A percentile compares a stretch with the other conserved stretches of the same genome.
phyloP scores from a whole-genome alignment of 768 basidiomycete genomes.

The Stropharia rugosoannulata region DNA sequence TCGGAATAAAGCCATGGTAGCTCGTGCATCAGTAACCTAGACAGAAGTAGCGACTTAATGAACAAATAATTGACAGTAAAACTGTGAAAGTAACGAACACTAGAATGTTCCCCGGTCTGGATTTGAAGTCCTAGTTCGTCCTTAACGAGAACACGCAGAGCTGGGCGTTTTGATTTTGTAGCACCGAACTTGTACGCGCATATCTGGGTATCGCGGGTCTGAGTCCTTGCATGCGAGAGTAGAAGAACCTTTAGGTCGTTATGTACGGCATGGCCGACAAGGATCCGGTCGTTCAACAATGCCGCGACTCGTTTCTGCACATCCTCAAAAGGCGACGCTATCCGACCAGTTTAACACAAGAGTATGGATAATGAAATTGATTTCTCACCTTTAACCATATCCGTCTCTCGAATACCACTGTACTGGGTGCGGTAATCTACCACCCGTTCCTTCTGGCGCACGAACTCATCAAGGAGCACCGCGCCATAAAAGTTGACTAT shows the following conservation, averaged over 20 bases:
- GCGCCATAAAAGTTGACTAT: slow-evolving; percentile 88
- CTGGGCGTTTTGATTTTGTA: slow-evolving; percentile 62
- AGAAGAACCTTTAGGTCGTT: slow-evolving; percentile 86
- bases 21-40: slow-evolving; percentile 90
- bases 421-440: slow-evolving; percentile 92
- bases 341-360: not conserved
- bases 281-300: slow-evolving; percentile 71
- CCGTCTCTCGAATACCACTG: slow-evolving; percentile 76
- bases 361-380: not conserved
- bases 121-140: slow-evolving; percentile 80
- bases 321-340: slow-evolving; percentile 77
- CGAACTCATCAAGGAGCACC: slow-evolving; percentile 80
- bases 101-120: slow-evolving; percentile 87
- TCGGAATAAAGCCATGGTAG: slow-evolving; percentile 92
- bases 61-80: not conserved
- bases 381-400: slow-evolving; percentile 65
- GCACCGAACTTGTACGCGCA: slow-evolving; percentile 60
- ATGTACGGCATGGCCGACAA: slow-evolving; percentile 89
- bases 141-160: slow-evolving; percentile 76
- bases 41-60: not conserved
- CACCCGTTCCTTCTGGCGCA: slow-evolving; percentile 82
- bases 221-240: slow-evolving; percentile 65
- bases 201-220: slow-evolving; percentile 70
- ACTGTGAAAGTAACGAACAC: slow-evolving; percentile 51
- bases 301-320: slow-evolving; percentile 79